Evolutionary conservation across 352 stramenopile genomes (phyloP).

Genomic region (Globisporangium mamillatum): DNA sequence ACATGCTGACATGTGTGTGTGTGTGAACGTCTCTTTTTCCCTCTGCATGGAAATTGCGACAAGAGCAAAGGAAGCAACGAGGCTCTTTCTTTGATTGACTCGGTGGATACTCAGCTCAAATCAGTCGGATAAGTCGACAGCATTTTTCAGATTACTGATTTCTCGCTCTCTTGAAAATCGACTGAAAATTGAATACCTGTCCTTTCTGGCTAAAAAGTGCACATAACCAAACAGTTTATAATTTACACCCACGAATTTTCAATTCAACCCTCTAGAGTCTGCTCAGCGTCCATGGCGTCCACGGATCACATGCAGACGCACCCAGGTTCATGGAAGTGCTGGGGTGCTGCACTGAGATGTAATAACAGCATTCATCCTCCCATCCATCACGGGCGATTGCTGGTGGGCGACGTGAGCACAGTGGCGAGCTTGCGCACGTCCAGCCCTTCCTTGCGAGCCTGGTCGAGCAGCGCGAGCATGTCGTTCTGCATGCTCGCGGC

Average conservation of each 20-base stretch:
- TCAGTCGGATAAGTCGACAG: not conserved
- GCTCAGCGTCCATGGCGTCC: too few relatives aligned
- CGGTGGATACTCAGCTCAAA: not conserved
- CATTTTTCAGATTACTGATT: not conserved
- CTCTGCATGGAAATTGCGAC: not conserved
- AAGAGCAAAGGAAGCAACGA: not conserved
- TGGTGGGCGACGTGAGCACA: constrained; percentile 21
- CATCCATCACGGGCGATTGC: constrained; percentile 6
- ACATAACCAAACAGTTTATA: not conserved
- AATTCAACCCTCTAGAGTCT: not conserved
- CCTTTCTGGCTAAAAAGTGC: not conserved
- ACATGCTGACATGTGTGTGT: not conserved
- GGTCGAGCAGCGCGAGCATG: constrained; percentile 65
- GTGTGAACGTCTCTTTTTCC: not conserved
- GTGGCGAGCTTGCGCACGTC: constrained; percentile 58
- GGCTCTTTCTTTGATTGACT: not conserved
- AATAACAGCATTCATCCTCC: not conserved
- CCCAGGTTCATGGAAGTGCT: not conserved
- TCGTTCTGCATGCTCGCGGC: constrained; percentile 58
- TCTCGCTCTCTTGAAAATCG: not conserved
- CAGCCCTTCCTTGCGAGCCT: constrained; percentile 60
- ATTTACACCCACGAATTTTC: not conserved
- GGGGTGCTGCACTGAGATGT: not conserved
- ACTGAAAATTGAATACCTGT: not conserved
- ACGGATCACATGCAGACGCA: not conserved